Evolutionary conservation across 495 filamentous ascomycete species (phyloP).

Genomic region (Diplogelasinospora grovesii): DNA sequence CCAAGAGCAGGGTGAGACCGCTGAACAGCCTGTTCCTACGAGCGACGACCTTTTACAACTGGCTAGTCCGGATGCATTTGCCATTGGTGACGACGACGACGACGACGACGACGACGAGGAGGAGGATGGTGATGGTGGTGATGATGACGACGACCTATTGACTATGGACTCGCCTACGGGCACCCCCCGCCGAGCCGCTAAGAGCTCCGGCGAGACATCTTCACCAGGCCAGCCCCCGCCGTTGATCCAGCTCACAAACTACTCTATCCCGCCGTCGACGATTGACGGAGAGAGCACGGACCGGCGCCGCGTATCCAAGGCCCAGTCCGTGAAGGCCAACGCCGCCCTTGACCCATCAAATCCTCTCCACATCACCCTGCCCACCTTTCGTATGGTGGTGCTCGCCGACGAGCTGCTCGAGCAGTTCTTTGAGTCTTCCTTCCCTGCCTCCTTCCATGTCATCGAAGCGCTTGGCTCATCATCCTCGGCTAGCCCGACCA

Average conservation of each 20-base stretch:
- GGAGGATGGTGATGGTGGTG: slow-evolving; percentile 64
- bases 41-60: slow-evolving; percentile 32
- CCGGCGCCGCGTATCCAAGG: slow-evolving; percentile 42
- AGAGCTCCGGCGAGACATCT: slow-evolving; percentile 19
- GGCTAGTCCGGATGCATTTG: slow-evolving; percentile 53
- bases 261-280: slow-evolving; percentile 8
- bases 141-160: slow-evolving; percentile 63
- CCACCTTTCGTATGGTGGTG: slow-evolving; percentile 97
- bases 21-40: slow-evolving; percentile 18
- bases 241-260: slow-evolving; percentile 17
- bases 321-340: slow-evolving; percentile 64
- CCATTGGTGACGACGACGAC: slow-evolving; percentile 68
- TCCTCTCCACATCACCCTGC: slow-evolving; percentile 90
- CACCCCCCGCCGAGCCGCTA: slow-evolving; percentile 31
- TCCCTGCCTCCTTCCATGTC: slow-evolving; percentile 58
- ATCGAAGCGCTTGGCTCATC: slow-evolving; percentile 35
- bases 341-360: slow-evolving; percentile 85
- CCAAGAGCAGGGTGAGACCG: slow-evolving; percentile 1
- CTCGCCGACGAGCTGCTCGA: slow-evolving; percentile 93
- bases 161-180: slow-evolving; percentile 37
- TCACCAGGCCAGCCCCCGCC: slow-evolving; percentile 11
- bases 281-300: slow-evolving; percentile 4
- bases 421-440: slow-evolving; percentile 84
- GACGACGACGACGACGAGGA: slow-evolving; percentile 61
- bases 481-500: slow-evolving; percentile 17